Base-by-base conservation (phyloP, 2,329 filamentous ascomycete species). In the Aspergillus fumigatiaffinis region DNA sequence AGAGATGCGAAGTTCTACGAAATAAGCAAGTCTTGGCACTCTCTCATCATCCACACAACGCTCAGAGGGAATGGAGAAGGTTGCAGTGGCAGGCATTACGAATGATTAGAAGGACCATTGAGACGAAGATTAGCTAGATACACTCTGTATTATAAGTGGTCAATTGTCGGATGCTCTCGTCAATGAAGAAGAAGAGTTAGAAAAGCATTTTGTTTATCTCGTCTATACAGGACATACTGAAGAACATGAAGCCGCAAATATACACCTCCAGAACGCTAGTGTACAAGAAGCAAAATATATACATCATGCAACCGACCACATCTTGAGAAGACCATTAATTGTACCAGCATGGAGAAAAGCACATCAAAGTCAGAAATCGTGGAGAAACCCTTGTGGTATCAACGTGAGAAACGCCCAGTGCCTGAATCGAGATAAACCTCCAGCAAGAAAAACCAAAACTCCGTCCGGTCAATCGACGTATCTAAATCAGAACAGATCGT, bases 401-500 rank as follows among this genome's bases (percentile, higher is more conserved):
- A 47, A 23, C 44, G 25, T 17, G 14, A 47, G 44, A 47, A 47
- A 23, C n/a, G 20, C 32, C 44, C 44, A 47, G 20, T 21, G 6
- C 25, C 26, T 12, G 9, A 41, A 29, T 47, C 44, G 3, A 23
- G 10, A 3, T 14, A 12, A 47, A 23, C 14, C 10, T 26, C 21
- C 21, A 47, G 14, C 8, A 23, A 47, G 14, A 47, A 6, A 47
- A n/a, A 21, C 20, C 20, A 26, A 47, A 47, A 23, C 23, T 25
- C 44, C 20, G 23, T 23, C 44, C 32, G 14, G 32, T 38, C 32
- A 38, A 38, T 23, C 26, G 28, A 46, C 46, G 23, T 21, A 56
- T 54, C 48, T 61, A 4, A 60, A 53, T 35, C 59, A 59, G 51
- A 63, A 69, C 9, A 55, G 23, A 9, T 49, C 59, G 35, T 68